Base-by-base conservation (phyloP, 2,329 filamentous ascomycete species). In the Coniochaeta ligniaria region DNA sequence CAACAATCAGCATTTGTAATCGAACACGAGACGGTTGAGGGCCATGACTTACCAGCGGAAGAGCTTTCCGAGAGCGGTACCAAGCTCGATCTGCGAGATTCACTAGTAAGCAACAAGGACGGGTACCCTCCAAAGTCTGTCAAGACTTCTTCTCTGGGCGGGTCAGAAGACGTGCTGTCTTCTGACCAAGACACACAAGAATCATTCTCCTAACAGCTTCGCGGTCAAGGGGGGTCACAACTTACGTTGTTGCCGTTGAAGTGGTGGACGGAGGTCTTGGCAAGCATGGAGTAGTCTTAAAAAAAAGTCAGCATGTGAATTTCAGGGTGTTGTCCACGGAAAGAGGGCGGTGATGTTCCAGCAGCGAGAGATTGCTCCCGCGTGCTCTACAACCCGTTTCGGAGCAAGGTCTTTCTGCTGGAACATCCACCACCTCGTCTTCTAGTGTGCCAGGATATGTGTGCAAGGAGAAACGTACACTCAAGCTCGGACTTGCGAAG, bases 181-280 rank as follows among this genome's bases (percentile, higher is more conserved):
- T 57, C 54, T 35, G 54, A 57, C 54, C 54, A 22, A 26, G 22
- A 57, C 54, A 57, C 54, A 57, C 54, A 57, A 57, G 54, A 57
- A 57, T 57, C 54, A 57, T 57, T 38, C 54, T 57, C 54, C 54
- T 57, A 57, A 57, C 54, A 65, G 62, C 60, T 75, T 65, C 60
- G 64, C 69, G 67, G 20, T 35, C 31, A 36, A 35, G 47, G 24
- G 50, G 38, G 22, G 38, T 50, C 50, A 22, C n/a, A 61, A 92
- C 94, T 89, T 89, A 98, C 94, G 87, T 98, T 98, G 89, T 96
- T 96, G 74, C 95, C 95, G 71, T 85, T 85, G 83, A 97, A 98
- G 86, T 99, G 95, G 86, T 98, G 94, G 74, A 98, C 94, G 68
- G 90, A 88, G 72, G 89, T 91, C 88, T 98, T 96, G 78, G 88